Conservation (phyloP, 1,284 basidiomycete genomes). For the Ganoderma boninense region DNA sequence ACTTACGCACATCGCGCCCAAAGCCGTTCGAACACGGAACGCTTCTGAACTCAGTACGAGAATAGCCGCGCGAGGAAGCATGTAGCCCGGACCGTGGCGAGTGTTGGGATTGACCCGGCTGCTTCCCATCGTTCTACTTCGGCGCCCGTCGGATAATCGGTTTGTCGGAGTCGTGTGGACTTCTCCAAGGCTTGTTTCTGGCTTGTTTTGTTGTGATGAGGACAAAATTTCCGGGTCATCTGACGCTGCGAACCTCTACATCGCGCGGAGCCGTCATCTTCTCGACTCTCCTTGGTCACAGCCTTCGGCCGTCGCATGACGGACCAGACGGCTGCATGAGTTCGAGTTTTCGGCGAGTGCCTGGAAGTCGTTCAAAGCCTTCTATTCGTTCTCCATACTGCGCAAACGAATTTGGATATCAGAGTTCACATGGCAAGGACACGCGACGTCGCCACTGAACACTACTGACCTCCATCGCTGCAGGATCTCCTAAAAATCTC, state of each 20-base stretch:
- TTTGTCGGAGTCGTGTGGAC: background rate
- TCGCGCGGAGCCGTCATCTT: background rate
- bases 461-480: background rate
- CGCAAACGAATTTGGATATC: constrained; percentile 9
- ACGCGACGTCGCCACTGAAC: constrained; percentile 17
- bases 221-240: background rate
- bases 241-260: background rate
- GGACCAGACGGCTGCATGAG: background rate
- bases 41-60: constrained; percentile 20
- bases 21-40: constrained; percentile 20
- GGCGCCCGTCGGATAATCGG: background rate
- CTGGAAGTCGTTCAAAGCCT: constrained; percentile 1
- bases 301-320: background rate
- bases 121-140: background rate
- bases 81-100: constrained; percentile 12
- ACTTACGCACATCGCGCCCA: constrained; percentile 9
- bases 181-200: background rate
- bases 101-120: background rate
- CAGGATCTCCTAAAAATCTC: background rate
- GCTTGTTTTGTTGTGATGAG: background rate
- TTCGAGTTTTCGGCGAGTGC: background rate
- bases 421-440: constrained; percentile 26
- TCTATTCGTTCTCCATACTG: constrained; percentile 6
- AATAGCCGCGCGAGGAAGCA: constrained; percentile 20
- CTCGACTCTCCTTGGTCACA: background rate